These are phyloP conservation scores for Botryotinia globosa DNA, from an alignment of 2,329 filamentous ascomycete genomes.

Conservation along the genomic window DNA sequence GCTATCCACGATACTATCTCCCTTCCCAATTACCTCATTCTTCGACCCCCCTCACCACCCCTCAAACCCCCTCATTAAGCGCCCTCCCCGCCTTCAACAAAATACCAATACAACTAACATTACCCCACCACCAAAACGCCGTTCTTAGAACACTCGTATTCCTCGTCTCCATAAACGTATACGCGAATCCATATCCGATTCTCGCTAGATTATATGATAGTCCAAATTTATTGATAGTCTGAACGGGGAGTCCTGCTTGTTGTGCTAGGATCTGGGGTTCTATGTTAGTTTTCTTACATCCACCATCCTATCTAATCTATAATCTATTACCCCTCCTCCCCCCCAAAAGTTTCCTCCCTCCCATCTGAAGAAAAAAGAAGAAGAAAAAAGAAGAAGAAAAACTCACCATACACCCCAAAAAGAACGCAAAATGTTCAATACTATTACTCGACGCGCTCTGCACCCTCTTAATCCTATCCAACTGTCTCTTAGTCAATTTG, in stretches of 20 bases:
- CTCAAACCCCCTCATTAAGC: neutral
- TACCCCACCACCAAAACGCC: neutral
- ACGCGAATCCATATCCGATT: neutral
- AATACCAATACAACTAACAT: neutral
- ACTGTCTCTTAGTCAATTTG: neutral
- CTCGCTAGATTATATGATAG: neutral
- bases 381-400: neutral
- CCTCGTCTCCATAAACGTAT: neutral
- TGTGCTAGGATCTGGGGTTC: neutral
- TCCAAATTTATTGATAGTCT: neutral
- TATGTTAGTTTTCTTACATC: neutral
- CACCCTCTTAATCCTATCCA: neutral
- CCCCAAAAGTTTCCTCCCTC: no score
- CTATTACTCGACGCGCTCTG: constrained; percentile 1
- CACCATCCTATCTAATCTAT: no score
- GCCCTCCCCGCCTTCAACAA: neutral
- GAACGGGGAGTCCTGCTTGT: neutral
- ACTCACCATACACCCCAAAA: neutral
- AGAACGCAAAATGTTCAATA: neutral
- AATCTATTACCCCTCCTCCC: neutral
- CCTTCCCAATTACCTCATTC: no score
- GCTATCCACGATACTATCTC: neutral
- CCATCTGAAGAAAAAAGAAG: no score
- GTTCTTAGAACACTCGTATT: neutral
- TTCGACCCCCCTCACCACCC: no score